phyloP scores from a whole-genome alignment of 306 rosid species.

The Lathyrus sativus region DNA sequence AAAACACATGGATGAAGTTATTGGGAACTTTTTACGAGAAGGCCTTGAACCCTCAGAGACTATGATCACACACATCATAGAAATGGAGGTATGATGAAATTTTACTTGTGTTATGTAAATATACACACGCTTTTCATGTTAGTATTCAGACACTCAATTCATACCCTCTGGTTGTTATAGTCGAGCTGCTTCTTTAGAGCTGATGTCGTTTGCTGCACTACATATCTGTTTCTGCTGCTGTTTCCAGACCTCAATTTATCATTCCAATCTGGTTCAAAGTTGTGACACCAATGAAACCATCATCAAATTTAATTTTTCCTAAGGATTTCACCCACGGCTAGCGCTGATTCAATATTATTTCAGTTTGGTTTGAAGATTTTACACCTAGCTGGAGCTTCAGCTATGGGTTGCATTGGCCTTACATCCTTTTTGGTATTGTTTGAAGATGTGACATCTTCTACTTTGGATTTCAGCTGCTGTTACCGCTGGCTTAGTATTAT shows the following conservation, averaged over 20 bases:
- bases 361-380: conserved; percentile 2
- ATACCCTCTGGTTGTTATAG: not conserved
- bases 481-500: not conserved
- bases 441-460: not conserved
- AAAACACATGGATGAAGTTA: conserved; percentile 88
- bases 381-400: not conserved
- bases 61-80: conserved; percentile 86
- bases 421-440: conserved; percentile 1
- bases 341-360: not conserved
- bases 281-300: not conserved
- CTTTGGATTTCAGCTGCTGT: not conserved
- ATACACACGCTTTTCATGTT: not conserved
- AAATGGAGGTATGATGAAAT: conserved; percentile 77
- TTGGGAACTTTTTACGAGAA: conserved; percentile 79
- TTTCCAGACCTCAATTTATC: not conserved
- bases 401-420: not conserved
- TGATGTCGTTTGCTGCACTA: not conserved
- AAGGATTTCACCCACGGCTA: not conserved
- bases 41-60: conserved; percentile 90
- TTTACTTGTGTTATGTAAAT: conserved; percentile 3
- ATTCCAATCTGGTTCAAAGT: not conserved
- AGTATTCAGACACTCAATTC: conserved; percentile 28
- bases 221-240: not conserved
- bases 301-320: not conserved
- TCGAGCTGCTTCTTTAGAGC: not conserved